Evolutionary conservation across 2,329 filamentous ascomycete genomes (phyloP), one percentile per base, ranked within the genome.

Genomic region (Fusarium denticulatum): DNA sequence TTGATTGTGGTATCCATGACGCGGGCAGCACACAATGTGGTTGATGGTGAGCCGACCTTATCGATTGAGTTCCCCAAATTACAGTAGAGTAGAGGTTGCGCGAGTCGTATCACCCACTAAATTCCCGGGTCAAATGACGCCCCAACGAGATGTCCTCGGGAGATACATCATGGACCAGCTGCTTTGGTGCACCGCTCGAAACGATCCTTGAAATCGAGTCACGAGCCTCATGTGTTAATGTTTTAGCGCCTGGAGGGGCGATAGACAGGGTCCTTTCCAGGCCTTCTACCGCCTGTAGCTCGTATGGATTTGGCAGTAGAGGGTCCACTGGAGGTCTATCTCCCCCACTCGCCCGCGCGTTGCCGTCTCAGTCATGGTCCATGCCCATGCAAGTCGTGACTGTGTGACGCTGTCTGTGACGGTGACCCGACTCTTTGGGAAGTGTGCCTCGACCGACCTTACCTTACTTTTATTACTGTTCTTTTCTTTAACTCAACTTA

Each of bases 341-440:
- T 37, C 57, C 69, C 61, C 71, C 68, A 69, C 64, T 57, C 42
- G 56, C 53, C 72, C 58, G 64, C 62, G 55, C 61, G 66, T 69
- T 76, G 73, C 75, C 73, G 73, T 70, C 73, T 76, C 67, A 76
- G 73, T 73, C 73, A 77, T 76, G 62, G 73, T 73, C 55, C 72
- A 60, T 69, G 60, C 46, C 68, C 68, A 66, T 72, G 72, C 68
- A 63, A 63, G 72, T 64, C 64, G 67, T 73, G 71, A 73, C 70
- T 72, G 59, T 74, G 71, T 75, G 71, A 77, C 71, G 61, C 69
- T 55, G 55, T 65, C 61, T 59, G 72, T 75, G 71, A 73, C 74
- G 55, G 71, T 69, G 67, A 75, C 66, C 75, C 75, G 75, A 76
- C 67, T 67, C 64, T 75, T 69, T 76, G 75, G 75, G 64, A 74